Base-by-base conservation (phyloP, 768 basidiomycete species). In the Leccinellum rugosiceps region DNA sequence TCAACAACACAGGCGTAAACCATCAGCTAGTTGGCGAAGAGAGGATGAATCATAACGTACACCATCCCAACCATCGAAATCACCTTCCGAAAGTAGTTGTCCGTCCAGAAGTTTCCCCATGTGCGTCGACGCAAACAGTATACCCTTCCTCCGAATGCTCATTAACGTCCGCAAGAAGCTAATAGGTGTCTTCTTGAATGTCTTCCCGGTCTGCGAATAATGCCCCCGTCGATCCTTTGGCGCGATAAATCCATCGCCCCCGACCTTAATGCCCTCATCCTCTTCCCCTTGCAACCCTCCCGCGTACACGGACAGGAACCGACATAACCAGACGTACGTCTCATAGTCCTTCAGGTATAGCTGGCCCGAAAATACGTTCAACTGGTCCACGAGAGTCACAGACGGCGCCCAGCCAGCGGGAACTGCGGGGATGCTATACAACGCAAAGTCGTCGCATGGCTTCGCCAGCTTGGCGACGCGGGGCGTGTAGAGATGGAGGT, bases 71-170 rank as follows among this genome's bases (percentile, higher is more conserved):
- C 3, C 35, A 23, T 35, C 13, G 26, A 62, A 62, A 51, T 62
- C 60, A 1, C 17, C 55, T 52, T 58, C 46, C 0, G 56, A 60
- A 41, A 77, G 58, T 2, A 58, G 19, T 26, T 64, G 63, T 26
- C 64, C 70, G 43, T 69, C 58, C 25, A 80, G 48, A 30, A 80
- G 66, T 46, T 73, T 73, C 4, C 79, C 78, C 62, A 79, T 62
- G 57, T 80, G 77, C 5, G 78, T 80, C 34, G 48, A 48, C 14
- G 60, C 47, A 58, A 71, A 80, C 11, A 62, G 57, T 64, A 72
- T 63, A 5, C 77, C 78, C 53, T 77, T 81, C 63, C 78, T 71
- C 8, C 78, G 72, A 38, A 74, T 55, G 9, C 56, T n/a, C 6
- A 68, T 53, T 49, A 71, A 45, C 6, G 23, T 52, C 43, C 52